Percentiles rank a stretch among this genome's conserved stretches.
Conservation (phyloP, 352 stramenopile genomes). For the Globisporangium abappressorium region DNA sequence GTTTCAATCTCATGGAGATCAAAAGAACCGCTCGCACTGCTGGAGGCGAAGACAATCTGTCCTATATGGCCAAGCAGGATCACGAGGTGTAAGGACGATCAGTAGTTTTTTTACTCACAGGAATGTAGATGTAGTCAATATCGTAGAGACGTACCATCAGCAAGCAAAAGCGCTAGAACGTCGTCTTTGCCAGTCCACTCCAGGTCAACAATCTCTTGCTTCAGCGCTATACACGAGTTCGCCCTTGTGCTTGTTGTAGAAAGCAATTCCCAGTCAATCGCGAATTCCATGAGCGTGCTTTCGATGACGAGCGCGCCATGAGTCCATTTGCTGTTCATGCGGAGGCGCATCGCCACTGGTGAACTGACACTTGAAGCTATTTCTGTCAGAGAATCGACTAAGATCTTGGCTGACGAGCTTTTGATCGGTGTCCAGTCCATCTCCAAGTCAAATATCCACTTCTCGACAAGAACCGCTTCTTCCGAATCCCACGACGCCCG, state of each 20-base stretch:
- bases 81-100: not conserved
- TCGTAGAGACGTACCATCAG: constrained; percentile 21
- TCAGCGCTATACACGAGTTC: not conserved
- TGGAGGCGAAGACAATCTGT: constrained; percentile 17
- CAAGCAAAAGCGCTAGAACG: constrained; percentile 28
- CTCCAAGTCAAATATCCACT: constrained; percentile 15
- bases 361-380: not conserved
- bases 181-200: not conserved
- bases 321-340: constrained; percentile 11
- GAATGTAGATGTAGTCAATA: not conserved
- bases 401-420: not conserved
- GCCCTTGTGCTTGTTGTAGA: not conserved
- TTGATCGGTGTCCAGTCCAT: constrained; percentile 14
- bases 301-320: not conserved
- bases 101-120: not conserved
- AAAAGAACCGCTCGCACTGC: not conserved
- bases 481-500: not conserved
- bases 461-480: not conserved
- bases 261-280: not conserved
- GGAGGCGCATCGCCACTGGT: not conserved
- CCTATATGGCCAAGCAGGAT: constrained; percentile 13
- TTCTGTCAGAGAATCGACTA: not conserved
- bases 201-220: constrained; percentile 7
- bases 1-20: constrained; percentile 20
- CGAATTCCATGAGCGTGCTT: constrained; percentile 7